phyloP scores from a whole-genome alignment of 257 asterid species.

The Salvia rosmarinus region DNA sequence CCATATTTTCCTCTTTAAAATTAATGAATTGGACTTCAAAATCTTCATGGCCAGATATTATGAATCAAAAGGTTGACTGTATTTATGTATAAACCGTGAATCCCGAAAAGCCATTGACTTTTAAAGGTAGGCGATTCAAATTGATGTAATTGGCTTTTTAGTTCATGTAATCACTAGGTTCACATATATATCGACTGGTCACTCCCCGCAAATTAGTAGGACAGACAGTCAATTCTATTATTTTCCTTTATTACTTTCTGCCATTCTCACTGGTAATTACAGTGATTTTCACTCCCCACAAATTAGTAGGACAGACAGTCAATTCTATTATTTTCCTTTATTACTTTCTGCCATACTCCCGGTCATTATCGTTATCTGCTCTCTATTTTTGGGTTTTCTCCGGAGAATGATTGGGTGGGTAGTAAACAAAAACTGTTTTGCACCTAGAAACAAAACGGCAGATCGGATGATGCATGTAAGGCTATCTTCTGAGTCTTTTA shows the following conservation, averaged over 20 bases:
- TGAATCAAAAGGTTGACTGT: neutral
- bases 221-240: neutral
- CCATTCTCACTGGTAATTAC: slow-evolving; percentile 11
- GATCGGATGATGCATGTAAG: slow-evolving; percentile 21
- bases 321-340: neutral
- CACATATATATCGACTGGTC: slow-evolving; percentile 21
- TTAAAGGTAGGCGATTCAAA: slow-evolving; percentile 18
- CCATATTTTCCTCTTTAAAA: neutral
- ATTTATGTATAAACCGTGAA: slow-evolving; percentile 21
- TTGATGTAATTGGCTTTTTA: slow-evolving; percentile 12
- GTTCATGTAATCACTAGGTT: slow-evolving; percentile 21
- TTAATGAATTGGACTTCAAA: slow-evolving; percentile 10
- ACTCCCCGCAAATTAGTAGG: slow-evolving; percentile 2
- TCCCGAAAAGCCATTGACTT: slow-evolving; percentile 5
- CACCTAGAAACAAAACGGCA: slow-evolving; percentile 3
- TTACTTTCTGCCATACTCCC: slow-evolving; percentile 7
- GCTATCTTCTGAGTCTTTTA: slow-evolving; percentile 7
- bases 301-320: neutral
- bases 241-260: slow-evolving; percentile 7
- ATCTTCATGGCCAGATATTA: slow-evolving; percentile 26
- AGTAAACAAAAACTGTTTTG: slow-evolving; percentile 11
- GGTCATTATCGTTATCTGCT: slow-evolving; percentile 11
- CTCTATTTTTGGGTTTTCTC: slow-evolving; percentile 16
- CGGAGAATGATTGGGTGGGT: slow-evolving; percentile 17
- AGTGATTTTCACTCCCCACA: slow-evolving; percentile 9